phyloP scores from a whole-genome alignment of 805 yeast species.

The Barnettozyma sp. region DNA sequence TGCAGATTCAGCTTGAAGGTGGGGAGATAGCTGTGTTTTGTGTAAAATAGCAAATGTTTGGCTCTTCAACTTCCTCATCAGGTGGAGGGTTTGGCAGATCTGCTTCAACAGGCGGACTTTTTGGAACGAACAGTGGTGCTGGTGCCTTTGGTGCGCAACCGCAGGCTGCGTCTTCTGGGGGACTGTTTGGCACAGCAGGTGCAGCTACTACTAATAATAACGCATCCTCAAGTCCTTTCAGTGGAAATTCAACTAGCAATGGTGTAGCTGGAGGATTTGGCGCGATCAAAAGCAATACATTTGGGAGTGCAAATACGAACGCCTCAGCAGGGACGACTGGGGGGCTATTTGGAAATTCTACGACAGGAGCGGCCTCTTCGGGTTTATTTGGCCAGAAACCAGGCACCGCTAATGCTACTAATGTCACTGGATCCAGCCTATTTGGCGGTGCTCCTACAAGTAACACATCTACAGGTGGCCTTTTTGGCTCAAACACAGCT shows the following conservation, averaged over 20 bases:
- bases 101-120: slow-evolving; percentile 21
- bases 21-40: too few species aligned
- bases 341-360: slow-evolving; percentile 29
- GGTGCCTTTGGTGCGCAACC: slow-evolving; percentile 7
- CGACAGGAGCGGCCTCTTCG: too few species aligned
- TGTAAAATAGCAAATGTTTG: too few species aligned
- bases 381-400: too few species aligned
- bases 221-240: slow-evolving; percentile 28
- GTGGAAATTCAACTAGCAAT: slow-evolving; percentile 21
- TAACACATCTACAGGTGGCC: slow-evolving; percentile 8
- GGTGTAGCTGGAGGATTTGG: slow-evolving; percentile 8
- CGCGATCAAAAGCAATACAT: too few species aligned
- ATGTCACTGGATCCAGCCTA: too few species aligned
- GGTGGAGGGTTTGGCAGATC: slow-evolving; percentile 24
- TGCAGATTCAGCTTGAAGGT: too few species aligned
- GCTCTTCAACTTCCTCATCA: slow-evolving; percentile 14
- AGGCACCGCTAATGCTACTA: too few species aligned
- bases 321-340: slow-evolving; percentile 24
- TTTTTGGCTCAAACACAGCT: slow-evolving; percentile 8
- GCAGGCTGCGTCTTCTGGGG: slow-evolving; percentile 10
- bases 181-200: slow-evolving; percentile 11
- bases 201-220: slow-evolving; percentile 8
- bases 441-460: too few species aligned
- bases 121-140: slow-evolving; percentile 15
- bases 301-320: slow-evolving; percentile 12